Conservation (phyloP, 495 filamentous ascomycete genomes). For the Paragyromitra xinjiangensis region DNA sequence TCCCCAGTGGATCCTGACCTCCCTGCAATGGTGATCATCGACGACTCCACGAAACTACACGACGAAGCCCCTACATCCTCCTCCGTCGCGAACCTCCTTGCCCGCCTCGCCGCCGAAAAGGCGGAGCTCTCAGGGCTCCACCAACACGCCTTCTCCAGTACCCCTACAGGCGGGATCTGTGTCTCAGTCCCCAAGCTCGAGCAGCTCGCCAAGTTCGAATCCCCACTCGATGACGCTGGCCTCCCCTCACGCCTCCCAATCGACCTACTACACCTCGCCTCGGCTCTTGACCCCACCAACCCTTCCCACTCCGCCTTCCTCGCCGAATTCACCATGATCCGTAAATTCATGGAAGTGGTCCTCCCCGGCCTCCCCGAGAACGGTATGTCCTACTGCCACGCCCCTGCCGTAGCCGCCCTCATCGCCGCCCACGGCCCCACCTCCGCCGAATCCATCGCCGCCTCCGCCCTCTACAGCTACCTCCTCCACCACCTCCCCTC, state of each 20-base stretch:
- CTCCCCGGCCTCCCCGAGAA: slow-evolving; percentile 40
- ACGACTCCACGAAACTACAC: slow-evolving; percentile 20
- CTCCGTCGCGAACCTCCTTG: slow-evolving; percentile 4
- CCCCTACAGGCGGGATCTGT: slow-evolving; percentile 22
- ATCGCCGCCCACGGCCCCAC: slow-evolving; percentile 45
- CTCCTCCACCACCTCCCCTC: slow-evolving; percentile 40
- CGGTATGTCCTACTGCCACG: slow-evolving; percentile 46
- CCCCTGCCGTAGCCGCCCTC: slow-evolving; percentile 28
- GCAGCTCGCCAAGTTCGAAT: slow-evolving; percentile 39
- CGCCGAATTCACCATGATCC: slow-evolving; percentile 42
- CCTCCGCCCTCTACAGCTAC: slow-evolving; percentile 46
- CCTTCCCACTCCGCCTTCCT: slow-evolving; percentile 32
- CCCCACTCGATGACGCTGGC: slow-evolving; percentile 16
- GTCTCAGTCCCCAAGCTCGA: slow-evolving; percentile 39
- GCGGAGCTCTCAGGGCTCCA: slow-evolving; percentile 30
- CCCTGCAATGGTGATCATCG: slow-evolving; percentile 30
- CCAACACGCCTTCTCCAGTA: slow-evolving; percentile 32
- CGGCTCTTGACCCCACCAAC: slow-evolving; percentile 17
- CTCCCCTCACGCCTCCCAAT: slow-evolving; percentile 22
- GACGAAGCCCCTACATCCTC: neutral
- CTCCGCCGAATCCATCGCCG: slow-evolving; percentile 40
- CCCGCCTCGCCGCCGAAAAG: slow-evolving; percentile 24
- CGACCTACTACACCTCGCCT: slow-evolving; percentile 15
- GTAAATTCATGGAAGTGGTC: slow-evolving; percentile 34
- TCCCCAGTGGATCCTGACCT: slow-evolving; percentile 21